Conservation (phyloP, 2,329 filamentous ascomycete genomes). For the Monosporascus sp. region DNA sequence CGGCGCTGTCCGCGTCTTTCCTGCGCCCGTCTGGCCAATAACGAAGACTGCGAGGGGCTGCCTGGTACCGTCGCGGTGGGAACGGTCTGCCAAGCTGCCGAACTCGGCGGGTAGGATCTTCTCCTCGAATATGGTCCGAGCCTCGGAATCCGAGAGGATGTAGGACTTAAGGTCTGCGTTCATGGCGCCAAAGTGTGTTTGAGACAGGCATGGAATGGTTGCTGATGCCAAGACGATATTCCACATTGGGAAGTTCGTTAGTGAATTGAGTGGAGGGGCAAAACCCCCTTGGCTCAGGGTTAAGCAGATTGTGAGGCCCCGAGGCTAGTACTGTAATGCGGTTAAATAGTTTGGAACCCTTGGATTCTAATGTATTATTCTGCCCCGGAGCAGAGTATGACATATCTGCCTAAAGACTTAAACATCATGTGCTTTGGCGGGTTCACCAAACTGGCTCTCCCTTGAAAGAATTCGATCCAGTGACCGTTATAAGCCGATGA, state of each 20-base stretch:
- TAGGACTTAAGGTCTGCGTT: constrained; percentile 14
- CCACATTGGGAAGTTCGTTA: too few relatives aligned
- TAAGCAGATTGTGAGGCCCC: too few relatives aligned
- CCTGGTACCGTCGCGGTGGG: not conserved
- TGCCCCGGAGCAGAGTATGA: not conserved
- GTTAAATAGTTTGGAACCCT: not conserved
- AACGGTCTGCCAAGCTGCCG: constrained; percentile 4
- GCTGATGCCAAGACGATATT: not conserved
- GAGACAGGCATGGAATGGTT: not conserved
- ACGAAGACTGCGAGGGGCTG: constrained; percentile 35
- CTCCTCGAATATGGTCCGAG: constrained; percentile 25
- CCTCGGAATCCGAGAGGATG: constrained; percentile 24
- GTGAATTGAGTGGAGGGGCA: too few relatives aligned
- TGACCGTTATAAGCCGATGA: too few relatives aligned
- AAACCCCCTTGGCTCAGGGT: too few relatives aligned
- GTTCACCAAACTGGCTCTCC: too few relatives aligned
- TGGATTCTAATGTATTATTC: not conserved
- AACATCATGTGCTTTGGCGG: not conserved
- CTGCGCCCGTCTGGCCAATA: constrained; percentile 43
- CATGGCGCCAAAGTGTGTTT: not conserved
- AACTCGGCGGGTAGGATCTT: constrained; percentile 29
- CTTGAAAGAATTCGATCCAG: too few relatives aligned
- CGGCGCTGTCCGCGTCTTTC: constrained; percentile 40
- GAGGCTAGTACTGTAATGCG: not conserved
- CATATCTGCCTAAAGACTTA: not conserved